Evolutionary conservation across 176 grass and related monocot genomes (phyloP).

Genomic region (Oropetium thomaeum): DNA sequence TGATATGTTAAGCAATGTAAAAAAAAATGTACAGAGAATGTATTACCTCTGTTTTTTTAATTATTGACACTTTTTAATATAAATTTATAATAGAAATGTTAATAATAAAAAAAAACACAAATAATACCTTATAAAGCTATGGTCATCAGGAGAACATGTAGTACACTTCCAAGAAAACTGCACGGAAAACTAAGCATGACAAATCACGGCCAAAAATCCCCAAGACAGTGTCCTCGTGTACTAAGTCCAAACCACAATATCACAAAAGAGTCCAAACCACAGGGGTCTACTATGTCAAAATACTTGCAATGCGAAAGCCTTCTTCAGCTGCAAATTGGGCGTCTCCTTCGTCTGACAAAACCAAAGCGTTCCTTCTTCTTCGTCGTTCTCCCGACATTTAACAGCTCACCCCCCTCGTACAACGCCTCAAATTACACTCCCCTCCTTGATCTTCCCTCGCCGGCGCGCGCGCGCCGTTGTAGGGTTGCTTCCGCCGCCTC

Average conservation of each 20-base stretch:
- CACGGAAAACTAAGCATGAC: background rate
- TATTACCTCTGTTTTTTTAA: too few species aligned
- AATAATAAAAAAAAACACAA: too few species aligned
- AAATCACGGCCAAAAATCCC: background rate
- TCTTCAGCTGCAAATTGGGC: background rate
- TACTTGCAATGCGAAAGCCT: background rate
- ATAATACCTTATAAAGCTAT: too few species aligned
- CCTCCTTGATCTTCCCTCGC: background rate
- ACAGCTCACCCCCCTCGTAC: constrained; percentile 18
- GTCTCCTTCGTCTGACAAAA: background rate
- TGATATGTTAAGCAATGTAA: too few species aligned
- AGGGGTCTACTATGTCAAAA: fast-evolving
- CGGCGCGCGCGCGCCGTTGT: constrained; percentile 8
- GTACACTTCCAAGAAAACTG: background rate
- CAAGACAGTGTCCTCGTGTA: too few species aligned
- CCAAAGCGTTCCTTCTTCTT: background rate
- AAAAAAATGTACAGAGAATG: too few species aligned
- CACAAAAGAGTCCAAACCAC: background rate
- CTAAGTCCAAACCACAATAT: too few species aligned
- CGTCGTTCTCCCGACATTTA: constrained; percentile 14
- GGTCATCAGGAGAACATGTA: background rate
- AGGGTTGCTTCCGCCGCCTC: constrained; percentile 22
- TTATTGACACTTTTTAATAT: too few species aligned
- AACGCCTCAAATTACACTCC: constrained; percentile 18
- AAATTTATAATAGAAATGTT: too few species aligned